Conservation (phyloP, 768 basidiomycete species). For the Agrocybe praecox region DNA sequence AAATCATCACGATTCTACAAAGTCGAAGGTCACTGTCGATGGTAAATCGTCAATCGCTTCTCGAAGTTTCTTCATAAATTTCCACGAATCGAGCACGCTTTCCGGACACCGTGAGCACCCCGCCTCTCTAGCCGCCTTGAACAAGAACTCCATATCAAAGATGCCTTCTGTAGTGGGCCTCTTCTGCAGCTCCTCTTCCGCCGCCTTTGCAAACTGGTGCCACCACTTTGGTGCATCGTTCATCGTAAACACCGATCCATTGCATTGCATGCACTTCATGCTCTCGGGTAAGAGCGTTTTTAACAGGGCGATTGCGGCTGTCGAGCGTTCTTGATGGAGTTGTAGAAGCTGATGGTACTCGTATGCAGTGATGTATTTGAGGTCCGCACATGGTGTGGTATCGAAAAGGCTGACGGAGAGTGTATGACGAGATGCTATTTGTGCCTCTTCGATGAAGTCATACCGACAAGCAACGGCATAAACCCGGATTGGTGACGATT, state of each 20-base stretch:
- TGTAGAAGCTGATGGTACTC: slow-evolving; percentile 66
- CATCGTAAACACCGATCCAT: slow-evolving; percentile 45
- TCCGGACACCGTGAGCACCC: slow-evolving; percentile 68
- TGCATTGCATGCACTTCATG: slow-evolving; percentile 71
- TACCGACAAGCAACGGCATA: slow-evolving; percentile 73
- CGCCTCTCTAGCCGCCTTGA: slow-evolving; percentile 46
- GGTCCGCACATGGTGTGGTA: slow-evolving; percentile 59
- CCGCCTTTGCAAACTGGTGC: slow-evolving; percentile 58
- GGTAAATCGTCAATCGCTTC: slow-evolving; percentile 54
- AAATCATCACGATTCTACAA: too few relatives aligned
- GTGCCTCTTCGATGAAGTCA: slow-evolving; percentile 64
- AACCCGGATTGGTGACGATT: slow-evolving; percentile 55
- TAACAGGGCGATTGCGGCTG: slow-evolving; percentile 50
- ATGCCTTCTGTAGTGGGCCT: slow-evolving; percentile 62
- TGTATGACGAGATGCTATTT: slow-evolving; percentile 60
- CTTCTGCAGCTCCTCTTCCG: slow-evolving; percentile 55
- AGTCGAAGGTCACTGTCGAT: slow-evolving; percentile 2
- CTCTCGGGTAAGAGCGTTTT: slow-evolving; percentile 37
- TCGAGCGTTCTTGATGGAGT: slow-evolving; percentile 56
- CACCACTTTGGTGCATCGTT: slow-evolving; percentile 69
- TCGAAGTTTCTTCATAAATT: slow-evolving; percentile 57
- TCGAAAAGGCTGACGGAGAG: slow-evolving; percentile 56
- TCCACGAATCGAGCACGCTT: slow-evolving; percentile 65
- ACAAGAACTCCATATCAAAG: slow-evolving; percentile 63
- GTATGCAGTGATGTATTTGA: slow-evolving; percentile 62